A percentile compares a stretch with the other conserved stretches of the same genome.
Evolutionary conservation across 768 basidiomycete genomes (phyloP).

Genomic region (Harrya chromipes): DNA sequence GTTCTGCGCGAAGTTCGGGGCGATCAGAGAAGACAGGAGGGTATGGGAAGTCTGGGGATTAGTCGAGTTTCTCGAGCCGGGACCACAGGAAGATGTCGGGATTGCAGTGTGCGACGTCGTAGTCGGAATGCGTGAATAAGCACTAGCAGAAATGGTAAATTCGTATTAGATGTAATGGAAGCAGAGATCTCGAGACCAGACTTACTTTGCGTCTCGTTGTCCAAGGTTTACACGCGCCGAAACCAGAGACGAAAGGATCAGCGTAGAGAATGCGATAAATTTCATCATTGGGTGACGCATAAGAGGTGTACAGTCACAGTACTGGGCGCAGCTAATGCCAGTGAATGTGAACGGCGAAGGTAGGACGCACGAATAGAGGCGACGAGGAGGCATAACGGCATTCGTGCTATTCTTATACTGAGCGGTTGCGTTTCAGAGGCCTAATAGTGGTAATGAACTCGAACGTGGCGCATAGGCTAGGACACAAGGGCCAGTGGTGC

Average conservation of each 20-base stretch:
- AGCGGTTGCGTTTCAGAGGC: too few relatives aligned
- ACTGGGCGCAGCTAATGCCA: too few relatives aligned
- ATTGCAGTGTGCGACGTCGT: neutral
- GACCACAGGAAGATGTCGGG: constrained; percentile 1
- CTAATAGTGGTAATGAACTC: too few relatives aligned
- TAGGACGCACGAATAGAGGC: too few relatives aligned
- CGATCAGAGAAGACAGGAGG: constrained; percentile 49
- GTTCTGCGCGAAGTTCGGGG: constrained; percentile 50
- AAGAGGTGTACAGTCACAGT: too few relatives aligned
- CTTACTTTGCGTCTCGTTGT: constrained; percentile 20
- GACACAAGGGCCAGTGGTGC: too few relatives aligned
- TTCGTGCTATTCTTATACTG: too few relatives aligned
- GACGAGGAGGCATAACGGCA: too few relatives aligned
- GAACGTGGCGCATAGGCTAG: too few relatives aligned
- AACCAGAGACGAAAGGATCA: constrained; percentile 21
- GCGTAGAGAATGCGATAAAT: too few relatives aligned
- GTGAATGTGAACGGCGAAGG: too few relatives aligned
- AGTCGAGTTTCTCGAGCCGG: constrained; percentile 17
- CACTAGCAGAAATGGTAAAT: constrained; percentile 17
- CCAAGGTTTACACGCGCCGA: constrained; percentile 36
- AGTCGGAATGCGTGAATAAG: constrained; percentile 12
- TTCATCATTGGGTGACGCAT: constrained; percentile 22
- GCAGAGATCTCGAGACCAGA: constrained; percentile 27
- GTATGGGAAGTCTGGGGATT: constrained; percentile 29
- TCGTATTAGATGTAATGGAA: neutral